Evolutionary conservation across 768 basidiomycete genomes (phyloP).

Genomic region (Dictyophora rubrovolvata): DNA sequence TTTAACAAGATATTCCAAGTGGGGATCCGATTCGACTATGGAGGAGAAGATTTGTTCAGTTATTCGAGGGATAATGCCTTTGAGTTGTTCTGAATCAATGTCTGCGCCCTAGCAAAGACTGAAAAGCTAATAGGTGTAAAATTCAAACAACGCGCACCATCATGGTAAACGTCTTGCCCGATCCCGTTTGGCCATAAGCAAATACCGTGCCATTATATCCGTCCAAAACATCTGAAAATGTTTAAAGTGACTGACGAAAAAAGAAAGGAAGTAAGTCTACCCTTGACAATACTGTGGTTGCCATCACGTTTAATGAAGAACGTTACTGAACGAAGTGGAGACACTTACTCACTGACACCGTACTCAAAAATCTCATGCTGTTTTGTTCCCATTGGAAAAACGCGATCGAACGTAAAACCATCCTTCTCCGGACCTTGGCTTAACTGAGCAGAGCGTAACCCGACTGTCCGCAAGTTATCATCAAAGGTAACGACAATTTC

Average conservation of each 20-base stretch:
- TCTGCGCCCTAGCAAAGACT: constrained; percentile 69
- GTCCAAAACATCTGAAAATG: constrained; percentile 79
- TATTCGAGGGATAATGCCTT: constrained; percentile 95
- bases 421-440: constrained; percentile 86
- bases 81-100: constrained; percentile 87
- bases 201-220: constrained; percentile 98
- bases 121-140: not conserved
- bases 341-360: constrained; percentile 87
- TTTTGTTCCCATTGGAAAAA: constrained; percentile 84
- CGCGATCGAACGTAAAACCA: constrained; percentile 96
- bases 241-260: constrained; percentile 8
- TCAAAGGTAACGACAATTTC: constrained; percentile 85
- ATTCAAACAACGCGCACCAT: constrained; percentile 49
- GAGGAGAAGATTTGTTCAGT: constrained; percentile 99
- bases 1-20: constrained; percentile 97
- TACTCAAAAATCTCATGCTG: constrained; percentile 97
- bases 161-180: constrained; percentile 95
- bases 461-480: constrained; percentile 76
- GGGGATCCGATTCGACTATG: constrained; percentile 89
- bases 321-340: constrained; percentile 4
- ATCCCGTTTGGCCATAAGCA: constrained; percentile 80
- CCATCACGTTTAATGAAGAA: constrained; percentile 10
- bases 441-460: constrained; percentile 59
- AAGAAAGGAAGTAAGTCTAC: constrained; percentile 27
- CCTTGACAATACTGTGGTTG: constrained; percentile 70